These are phyloP conservation scores for Verruconis gallopava DNA, from an alignment of 2,329 filamentous ascomycete species.

Conservation along the genomic window DNA sequence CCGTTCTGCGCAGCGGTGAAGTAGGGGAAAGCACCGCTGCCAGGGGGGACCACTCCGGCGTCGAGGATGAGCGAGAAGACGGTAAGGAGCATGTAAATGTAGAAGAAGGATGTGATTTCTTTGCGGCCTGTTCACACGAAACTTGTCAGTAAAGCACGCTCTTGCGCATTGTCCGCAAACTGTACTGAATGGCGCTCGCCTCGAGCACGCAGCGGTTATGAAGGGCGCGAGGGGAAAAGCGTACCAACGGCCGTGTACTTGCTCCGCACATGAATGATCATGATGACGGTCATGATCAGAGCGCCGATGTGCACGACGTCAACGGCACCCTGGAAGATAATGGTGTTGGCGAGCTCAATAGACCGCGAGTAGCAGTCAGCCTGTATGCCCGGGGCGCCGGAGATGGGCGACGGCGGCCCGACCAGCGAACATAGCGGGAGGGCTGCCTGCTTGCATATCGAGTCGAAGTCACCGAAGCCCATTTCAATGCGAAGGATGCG, in stretches of 20 bases:
- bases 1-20: conserved; percentile 83
- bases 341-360: conserved; percentile 92
- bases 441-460: conserved; percentile 72
- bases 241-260: conserved; percentile 96
- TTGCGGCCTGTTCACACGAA: conserved; percentile 40
- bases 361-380: conserved; percentile 87
- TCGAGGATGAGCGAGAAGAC: conserved; percentile 83
- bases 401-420: conserved; percentile 58
- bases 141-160: background rate
- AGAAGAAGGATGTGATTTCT: conserved; percentile 83
- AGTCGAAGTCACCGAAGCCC: conserved; percentile 82
- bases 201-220: background rate
- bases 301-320: conserved; percentile 87
- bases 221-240: conserved; percentile 20
- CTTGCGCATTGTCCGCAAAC: background rate
- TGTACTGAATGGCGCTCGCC: no score
- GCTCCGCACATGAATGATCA: conserved; percentile 91
- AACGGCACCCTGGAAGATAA: conserved; percentile 90
- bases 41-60: conserved; percentile 79
- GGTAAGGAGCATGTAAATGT: conserved; percentile 84
- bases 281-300: conserved; percentile 84
- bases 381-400: conserved; percentile 63
- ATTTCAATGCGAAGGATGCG: no score
- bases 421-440: conserved; percentile 80
- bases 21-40: conserved; percentile 71